Evolutionary conservation across 805 yeast species (phyloP).

Genomic region (Candida multigemmis): DNA sequence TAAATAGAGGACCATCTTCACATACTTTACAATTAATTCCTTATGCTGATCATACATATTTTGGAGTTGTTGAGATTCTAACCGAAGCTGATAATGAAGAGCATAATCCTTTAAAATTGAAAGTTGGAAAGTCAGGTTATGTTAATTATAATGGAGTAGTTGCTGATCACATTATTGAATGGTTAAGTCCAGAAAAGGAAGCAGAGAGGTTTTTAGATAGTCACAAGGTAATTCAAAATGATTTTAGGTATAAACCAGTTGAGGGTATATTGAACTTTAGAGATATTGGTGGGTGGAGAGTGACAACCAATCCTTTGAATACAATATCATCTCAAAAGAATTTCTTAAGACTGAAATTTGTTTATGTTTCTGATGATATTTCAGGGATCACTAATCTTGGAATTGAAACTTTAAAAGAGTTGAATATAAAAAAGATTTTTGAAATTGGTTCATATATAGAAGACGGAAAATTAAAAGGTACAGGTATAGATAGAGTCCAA

Average conservation of each 20-base stretch:
- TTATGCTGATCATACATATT: conserved; percentile 76
- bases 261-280: conserved; percentile 69
- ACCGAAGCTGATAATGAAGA: conserved; percentile 22
- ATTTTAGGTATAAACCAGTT: conserved; percentile 50
- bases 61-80: conserved; percentile 36
- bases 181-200: conserved; percentile 39
- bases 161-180: conserved; percentile 38
- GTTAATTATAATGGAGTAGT: conserved; percentile 56
- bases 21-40: conserved; percentile 49
- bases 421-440: conserved; percentile 48
- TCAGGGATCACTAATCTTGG: conserved; percentile 46
- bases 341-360: conserved; percentile 42
- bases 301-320: conserved; percentile 10
- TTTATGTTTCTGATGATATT: conserved; percentile 60
- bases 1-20: conserved; percentile 41
- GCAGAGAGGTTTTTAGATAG: conserved; percentile 40
- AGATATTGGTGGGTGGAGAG: conserved; percentile 72
- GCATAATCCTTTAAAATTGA: conserved; percentile 28
- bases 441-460: conserved; percentile 65
- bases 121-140: conserved; percentile 31
- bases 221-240: conserved; percentile 24
- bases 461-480: conserved; percentile 25
- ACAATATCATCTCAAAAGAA: conserved; percentile 8
- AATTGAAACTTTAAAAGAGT: conserved; percentile 19
- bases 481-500: conserved; percentile 40